phyloP scores from a whole-genome alignment of 495 filamentous ascomycete species.

The Elasticomyces elasticus region DNA sequence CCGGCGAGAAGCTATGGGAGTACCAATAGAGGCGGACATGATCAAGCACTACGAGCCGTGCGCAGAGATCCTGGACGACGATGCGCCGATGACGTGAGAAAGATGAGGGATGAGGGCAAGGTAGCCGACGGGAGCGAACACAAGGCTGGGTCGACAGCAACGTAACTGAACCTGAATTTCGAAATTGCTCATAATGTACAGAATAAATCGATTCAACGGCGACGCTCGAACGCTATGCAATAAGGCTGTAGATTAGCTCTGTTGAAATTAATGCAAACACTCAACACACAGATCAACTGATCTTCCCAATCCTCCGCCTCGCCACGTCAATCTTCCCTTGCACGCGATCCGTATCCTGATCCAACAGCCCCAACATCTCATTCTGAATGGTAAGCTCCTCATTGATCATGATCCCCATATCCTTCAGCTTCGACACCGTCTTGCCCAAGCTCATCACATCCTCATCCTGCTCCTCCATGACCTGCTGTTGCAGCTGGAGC shows the following conservation, averaged over 20 bases:
- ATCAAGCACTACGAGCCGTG: neutral
- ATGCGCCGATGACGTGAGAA: neutral
- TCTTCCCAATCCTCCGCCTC: conserved; percentile 70
- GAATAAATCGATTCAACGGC: neutral
- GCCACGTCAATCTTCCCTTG: conserved; percentile 70
- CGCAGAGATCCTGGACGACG: neutral
- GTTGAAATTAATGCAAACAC: too few relatives aligned
- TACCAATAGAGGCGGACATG: neutral
- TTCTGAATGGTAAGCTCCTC: conserved; percentile 79
- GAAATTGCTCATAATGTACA: too few relatives aligned
- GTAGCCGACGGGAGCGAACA: neutral
- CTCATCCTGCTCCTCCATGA: conserved; percentile 78
- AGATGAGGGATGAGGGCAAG: neutral
- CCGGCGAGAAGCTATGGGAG: neutral
- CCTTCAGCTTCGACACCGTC: conserved; percentile 69
- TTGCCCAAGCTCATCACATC: conserved; percentile 65
- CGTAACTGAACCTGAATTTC: too few relatives aligned
- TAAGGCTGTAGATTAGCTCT: too few relatives aligned
- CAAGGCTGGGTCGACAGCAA: neutral
- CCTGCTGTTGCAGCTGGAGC: conserved; percentile 69
- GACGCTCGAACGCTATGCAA: neutral
- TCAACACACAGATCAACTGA: too few relatives aligned
- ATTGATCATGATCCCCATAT: conserved; percentile 77
- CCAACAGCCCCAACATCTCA: conserved; percentile 62
- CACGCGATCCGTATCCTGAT: conserved; percentile 65